Conservation (phyloP, 371 early-diverging fungal species). For the Syncephalis plumigaleata region DNA sequence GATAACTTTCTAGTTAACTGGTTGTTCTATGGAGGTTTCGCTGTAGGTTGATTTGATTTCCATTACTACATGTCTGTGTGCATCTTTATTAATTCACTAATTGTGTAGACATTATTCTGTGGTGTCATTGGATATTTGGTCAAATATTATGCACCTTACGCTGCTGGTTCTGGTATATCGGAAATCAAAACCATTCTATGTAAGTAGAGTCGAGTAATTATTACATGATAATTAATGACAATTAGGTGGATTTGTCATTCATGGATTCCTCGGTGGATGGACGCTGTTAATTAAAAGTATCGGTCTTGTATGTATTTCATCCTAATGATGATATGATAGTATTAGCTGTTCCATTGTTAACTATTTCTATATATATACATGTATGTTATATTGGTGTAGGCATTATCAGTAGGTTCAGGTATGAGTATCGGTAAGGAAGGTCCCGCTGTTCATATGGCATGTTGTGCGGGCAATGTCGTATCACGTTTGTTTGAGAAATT, state of each 20-base stretch:
- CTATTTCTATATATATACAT: no score
- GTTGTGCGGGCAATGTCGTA: conserved; percentile 79
- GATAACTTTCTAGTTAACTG: conserved; percentile 27
- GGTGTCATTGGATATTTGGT: conserved; percentile 37
- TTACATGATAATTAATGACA: conserved; percentile 6
- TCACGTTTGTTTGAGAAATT: conserved; percentile 73
- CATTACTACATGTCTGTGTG: no score
- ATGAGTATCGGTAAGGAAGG: conserved; percentile 89
- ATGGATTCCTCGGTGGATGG: conserved; percentile 67
- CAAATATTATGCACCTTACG: conserved; percentile 57
- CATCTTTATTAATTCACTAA: not conserved
- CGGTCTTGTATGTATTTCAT: conserved; percentile 52
- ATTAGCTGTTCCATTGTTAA: not conserved
- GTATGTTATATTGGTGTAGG: conserved; percentile 18
- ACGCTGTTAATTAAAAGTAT: conserved; percentile 75
- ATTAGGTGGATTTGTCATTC: conserved; percentile 73
- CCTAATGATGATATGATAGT: conserved; percentile 16
- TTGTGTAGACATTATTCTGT: conserved; percentile 32
- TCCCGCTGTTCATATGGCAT: conserved; percentile 85
- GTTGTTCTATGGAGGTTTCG: conserved; percentile 32
- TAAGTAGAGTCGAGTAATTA: conserved; percentile 5
- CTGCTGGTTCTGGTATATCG: conserved; percentile 88
- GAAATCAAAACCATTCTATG: conserved; percentile 90
- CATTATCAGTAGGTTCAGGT: conserved; percentile 74
- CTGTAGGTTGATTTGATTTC: no score